Conservation (phyloP, 192 early-diverging fungal genomes). For the Spinellus fusiger region DNA sequence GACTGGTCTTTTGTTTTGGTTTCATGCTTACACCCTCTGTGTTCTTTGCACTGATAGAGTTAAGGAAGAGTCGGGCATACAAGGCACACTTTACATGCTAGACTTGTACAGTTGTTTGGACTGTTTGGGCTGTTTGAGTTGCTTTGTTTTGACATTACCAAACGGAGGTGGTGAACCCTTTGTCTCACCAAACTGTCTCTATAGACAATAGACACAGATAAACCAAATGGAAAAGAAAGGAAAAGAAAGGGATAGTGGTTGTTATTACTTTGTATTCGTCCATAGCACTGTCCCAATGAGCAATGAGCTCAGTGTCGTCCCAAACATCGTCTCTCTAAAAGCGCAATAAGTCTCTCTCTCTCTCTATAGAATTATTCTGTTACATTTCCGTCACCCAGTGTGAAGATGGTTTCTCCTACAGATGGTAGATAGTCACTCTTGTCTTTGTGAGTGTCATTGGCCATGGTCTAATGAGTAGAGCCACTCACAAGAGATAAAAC, state of each 20-base stretch:
- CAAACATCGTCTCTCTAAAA: constrained; percentile 10
- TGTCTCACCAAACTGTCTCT: not conserved
- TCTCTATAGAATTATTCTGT: not conserved
- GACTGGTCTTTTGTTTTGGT: not conserved
- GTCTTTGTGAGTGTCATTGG: not conserved
- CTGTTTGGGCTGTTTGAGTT: not conserved
- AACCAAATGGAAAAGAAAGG: not conserved
- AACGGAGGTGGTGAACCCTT: not conserved
- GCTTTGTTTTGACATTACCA: not conserved
- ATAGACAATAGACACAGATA: not conserved
- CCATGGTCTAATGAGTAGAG: no score
- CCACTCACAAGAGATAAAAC: no score
- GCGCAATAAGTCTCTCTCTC: not conserved
- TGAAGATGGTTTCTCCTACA: not conserved
- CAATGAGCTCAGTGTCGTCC: constrained; percentile 17
- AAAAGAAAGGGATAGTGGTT: not conserved
- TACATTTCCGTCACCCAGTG: not conserved
- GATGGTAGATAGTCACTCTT: not conserved
- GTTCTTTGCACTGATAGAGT: not conserved
- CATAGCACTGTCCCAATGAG: constrained; percentile 8
- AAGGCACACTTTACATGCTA: no score
- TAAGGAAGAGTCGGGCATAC: not conserved
- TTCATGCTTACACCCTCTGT: not conserved
- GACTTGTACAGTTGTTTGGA: no score
- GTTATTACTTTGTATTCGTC: constrained; percentile 3